Evolutionary conservation across 768 basidiomycete genomes (phyloP).

Genomic region (Phanerodontia chrysosporium): DNA sequence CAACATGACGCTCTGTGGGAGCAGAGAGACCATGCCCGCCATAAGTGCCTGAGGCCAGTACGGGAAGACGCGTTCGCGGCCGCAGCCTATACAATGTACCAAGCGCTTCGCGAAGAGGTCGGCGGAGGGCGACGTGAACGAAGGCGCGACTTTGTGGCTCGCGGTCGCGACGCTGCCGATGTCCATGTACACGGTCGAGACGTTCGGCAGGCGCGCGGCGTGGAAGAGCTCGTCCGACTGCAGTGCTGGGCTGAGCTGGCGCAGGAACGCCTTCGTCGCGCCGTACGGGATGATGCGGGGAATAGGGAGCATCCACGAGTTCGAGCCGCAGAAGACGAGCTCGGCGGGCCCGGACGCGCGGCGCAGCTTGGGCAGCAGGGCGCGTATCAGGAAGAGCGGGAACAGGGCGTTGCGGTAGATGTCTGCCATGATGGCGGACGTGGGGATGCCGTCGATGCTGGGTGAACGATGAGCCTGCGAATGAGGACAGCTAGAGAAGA

Average conservation of each 20-base stretch:
- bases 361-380: slow-evolving; percentile 25
- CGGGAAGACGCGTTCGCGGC: slow-evolving; percentile 15
- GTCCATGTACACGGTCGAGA: slow-evolving; percentile 20
- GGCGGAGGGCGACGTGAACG: slow-evolving; percentile 11
- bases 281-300: slow-evolving; percentile 22
- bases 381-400: slow-evolving; percentile 24
- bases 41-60: slow-evolving; percentile 19
- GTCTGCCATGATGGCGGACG: slow-evolving; percentile 13
- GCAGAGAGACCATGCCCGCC: background rate
- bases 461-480: background rate
- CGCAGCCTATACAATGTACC: slow-evolving; percentile 21
- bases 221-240: slow-evolving; percentile 22
- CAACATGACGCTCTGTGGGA: slow-evolving; percentile 10
- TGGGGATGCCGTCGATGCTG: slow-evolving; percentile 20
- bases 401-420: slow-evolving; percentile 20
- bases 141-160: slow-evolving; percentile 1
- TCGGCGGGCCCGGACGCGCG: slow-evolving; percentile 18
- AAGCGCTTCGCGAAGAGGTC: slow-evolving; percentile 18
- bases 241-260: slow-evolving; percentile 17
- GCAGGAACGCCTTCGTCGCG: slow-evolving; percentile 23
- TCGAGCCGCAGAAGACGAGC: slow-evolving; percentile 24
- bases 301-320: slow-evolving; percentile 15
- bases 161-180: slow-evolving; percentile 17
- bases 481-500: background rate
- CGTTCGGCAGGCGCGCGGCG: slow-evolving; percentile 13